Base-by-base conservation (phyloP, 1,139 yeast species). In the Kodamaea arcana region DNA sequence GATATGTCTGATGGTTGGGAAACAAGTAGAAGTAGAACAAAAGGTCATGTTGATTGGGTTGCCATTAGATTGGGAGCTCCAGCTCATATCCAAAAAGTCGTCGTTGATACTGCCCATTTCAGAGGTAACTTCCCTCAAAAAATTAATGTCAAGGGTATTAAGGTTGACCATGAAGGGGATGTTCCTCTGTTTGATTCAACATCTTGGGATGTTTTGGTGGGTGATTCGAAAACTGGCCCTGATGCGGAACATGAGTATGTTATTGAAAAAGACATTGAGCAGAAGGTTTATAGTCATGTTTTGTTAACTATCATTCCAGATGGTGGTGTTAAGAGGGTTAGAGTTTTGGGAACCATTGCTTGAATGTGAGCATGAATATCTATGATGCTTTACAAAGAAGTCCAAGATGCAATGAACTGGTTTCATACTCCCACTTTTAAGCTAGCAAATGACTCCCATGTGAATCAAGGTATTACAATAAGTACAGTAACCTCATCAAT, bases 1-100 rank as follows among this genome's bases (percentile, higher is more conserved):
- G 96, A 90, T 59, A 90, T 92, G 97, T 80, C 94, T 31, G 97
- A 92, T 53, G 98, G 98, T 12, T 90, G 97, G 97, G 97, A 90
- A 59, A 90, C 97, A n/a, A 78, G 78, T 47, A 77, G 97, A 55
- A 86, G 96, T 1, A 75, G 97, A 57, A 72, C 65, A 14, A 75
- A 80, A 3, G 90, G 86, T 27, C 97, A 90, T 57, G 78, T 75
- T 26, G 97, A 90, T 65, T 90, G 97, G 96, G 95, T 78, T 3
- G 72, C 85, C 34, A 73, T 90, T 38, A 76, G 81, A 50, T 72
- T 90, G 37, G 97, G 96, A 15, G 76, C 82, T 20, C 62, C 67
- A 17, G 64, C 83, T 6, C 68, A 69, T 8, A 66, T 86, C 39
- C 62, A 71, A 24, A 69, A 76, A 41, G 63, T 88, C 29, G 72